Evolutionary conservation across 2,329 filamentous ascomycete genomes (phyloP).

Genomic region (Penicillium sp.): DNA sequence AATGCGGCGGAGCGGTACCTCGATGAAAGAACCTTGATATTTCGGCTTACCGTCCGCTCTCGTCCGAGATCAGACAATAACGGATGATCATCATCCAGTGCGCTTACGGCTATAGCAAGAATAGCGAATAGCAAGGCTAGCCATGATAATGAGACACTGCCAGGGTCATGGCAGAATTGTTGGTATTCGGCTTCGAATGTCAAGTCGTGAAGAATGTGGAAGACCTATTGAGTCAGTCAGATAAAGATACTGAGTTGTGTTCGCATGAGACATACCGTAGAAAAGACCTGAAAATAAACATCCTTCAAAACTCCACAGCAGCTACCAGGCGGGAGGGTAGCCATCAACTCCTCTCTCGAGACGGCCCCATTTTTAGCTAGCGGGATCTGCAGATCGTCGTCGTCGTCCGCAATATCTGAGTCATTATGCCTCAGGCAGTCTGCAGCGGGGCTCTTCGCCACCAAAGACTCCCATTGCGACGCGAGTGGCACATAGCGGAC

Average conservation of each 20-base stretch:
- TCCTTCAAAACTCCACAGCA: slow-evolving; percentile 41
- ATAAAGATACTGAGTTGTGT: background rate
- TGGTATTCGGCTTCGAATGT: slow-evolving; percentile 44
- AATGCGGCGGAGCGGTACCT: slow-evolving; percentile 42
- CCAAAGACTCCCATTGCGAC: slow-evolving; percentile 34
- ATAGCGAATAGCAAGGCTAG: slow-evolving; percentile 44
- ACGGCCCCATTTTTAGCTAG: slow-evolving; percentile 28
- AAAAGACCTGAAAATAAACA: slow-evolving; percentile 42
- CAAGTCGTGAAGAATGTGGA: slow-evolving; percentile 45
- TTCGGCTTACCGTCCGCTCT: slow-evolving; percentile 39
- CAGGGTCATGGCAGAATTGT: slow-evolving; percentile 38
- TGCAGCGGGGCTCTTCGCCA: slow-evolving; percentile 26
- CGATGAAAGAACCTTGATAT: slow-evolving; percentile 39
- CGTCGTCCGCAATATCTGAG: slow-evolving; percentile 30
- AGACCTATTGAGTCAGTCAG: slow-evolving; percentile 30
- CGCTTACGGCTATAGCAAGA: slow-evolving; percentile 41
- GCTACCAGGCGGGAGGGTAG: slow-evolving; percentile 35
- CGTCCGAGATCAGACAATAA: slow-evolving; percentile 40
- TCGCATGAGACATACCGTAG: slow-evolving; percentile 33
- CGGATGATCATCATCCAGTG: slow-evolving; percentile 39
- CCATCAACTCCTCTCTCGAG: slow-evolving; percentile 33
- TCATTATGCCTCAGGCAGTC: slow-evolving; percentile 30
- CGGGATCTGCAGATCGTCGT: slow-evolving; percentile 37
- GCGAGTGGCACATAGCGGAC: slow-evolving; percentile 39
- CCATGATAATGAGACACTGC: slow-evolving; percentile 40